These are phyloP conservation scores for Takashimella tepidaria DNA, from an alignment of 1,284 basidiomycete genomes.

Conservation along the genomic window DNA sequence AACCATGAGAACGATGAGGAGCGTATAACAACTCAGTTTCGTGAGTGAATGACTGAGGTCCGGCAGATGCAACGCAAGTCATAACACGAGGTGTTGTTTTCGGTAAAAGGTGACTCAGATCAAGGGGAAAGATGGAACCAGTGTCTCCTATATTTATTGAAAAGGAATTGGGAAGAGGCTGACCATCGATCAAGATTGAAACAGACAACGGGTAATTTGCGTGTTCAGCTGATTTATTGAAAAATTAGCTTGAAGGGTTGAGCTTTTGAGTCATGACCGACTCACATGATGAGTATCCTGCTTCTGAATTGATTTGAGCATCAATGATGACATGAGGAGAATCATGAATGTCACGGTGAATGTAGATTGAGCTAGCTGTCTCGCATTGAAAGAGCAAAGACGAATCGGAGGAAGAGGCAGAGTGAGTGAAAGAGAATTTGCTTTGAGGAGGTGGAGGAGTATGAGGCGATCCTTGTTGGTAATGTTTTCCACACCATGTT, in stretches of 20 bases:
- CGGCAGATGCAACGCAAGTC: slow-evolving; percentile 7
- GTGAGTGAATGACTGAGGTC: slow-evolving; percentile 1
- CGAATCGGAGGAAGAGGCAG: background rate
- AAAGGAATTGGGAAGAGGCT: background rate
- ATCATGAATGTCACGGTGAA: slow-evolving; percentile 7
- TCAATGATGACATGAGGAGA: slow-evolving; percentile 14
- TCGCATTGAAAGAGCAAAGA: slow-evolving; percentile 17
- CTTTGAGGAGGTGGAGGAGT: slow-evolving; percentile 7
- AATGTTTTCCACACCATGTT: slow-evolving; percentile 13
- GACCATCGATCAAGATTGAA: slow-evolving; percentile 1
- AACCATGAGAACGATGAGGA: slow-evolving; percentile 15
- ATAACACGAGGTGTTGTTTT: background rate
- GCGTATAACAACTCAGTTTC: slow-evolving; percentile 11
- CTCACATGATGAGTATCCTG: slow-evolving; percentile 14
- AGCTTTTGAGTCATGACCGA: background rate
- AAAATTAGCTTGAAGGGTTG: background rate
- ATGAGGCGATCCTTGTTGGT: slow-evolving; percentile 11
- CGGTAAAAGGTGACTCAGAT: background rate
- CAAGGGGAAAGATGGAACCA: background rate
- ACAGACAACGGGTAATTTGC: slow-evolving; percentile 3
- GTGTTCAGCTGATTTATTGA: background rate
- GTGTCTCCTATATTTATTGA: background rate
- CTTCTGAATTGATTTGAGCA: slow-evolving; percentile 9
- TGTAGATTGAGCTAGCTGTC: slow-evolving; percentile 12
- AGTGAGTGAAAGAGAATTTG: slow-evolving; percentile 8